These are phyloP conservation scores for Cladorrhinum samala DNA, from an alignment of 495 filamentous ascomycete species.

Conservation along the genomic window DNA sequence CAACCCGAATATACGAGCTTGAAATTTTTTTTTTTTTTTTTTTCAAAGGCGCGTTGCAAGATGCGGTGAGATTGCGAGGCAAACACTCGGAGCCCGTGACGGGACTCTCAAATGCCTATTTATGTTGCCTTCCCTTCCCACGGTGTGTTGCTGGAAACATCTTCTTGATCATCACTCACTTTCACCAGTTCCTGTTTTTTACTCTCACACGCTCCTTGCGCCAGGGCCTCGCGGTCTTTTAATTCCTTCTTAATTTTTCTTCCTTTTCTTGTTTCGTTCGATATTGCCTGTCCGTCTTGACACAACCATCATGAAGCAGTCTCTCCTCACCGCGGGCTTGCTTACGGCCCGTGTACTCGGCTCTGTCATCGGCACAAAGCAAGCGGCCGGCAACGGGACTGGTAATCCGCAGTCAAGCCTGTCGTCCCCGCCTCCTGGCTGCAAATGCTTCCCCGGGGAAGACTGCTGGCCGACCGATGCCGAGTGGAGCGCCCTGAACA, in stretches of 20 bases:
- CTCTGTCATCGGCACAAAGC: neutral
- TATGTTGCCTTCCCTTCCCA: no score
- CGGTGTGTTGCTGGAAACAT: no score
- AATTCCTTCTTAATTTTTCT: neutral
- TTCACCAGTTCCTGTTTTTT: neutral
- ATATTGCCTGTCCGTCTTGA: neutral
- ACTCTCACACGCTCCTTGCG: constrained; percentile 1
- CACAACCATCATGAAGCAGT: constrained; percentile 16
- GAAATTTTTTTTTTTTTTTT: no score
- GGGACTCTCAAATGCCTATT: no score
- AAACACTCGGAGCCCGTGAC: no score
- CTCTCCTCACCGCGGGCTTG: constrained; percentile 15
- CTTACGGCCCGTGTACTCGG: constrained; percentile 14
- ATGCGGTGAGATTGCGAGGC: no score
- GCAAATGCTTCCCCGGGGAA: constrained; percentile 51
- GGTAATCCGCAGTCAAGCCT: neutral
- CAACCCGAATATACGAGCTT: no score
- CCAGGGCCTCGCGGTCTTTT: no score
- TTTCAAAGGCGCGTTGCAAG: no score
- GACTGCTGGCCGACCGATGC: constrained; percentile 37
- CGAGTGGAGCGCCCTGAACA: constrained; percentile 41
- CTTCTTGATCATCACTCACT: no score
- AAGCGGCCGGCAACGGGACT: neutral
- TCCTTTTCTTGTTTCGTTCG: neutral
- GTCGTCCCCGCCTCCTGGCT: constrained; percentile 23